Conservation (phyloP, 139 green algal genomes). For the Chlorella sp. region DNA sequence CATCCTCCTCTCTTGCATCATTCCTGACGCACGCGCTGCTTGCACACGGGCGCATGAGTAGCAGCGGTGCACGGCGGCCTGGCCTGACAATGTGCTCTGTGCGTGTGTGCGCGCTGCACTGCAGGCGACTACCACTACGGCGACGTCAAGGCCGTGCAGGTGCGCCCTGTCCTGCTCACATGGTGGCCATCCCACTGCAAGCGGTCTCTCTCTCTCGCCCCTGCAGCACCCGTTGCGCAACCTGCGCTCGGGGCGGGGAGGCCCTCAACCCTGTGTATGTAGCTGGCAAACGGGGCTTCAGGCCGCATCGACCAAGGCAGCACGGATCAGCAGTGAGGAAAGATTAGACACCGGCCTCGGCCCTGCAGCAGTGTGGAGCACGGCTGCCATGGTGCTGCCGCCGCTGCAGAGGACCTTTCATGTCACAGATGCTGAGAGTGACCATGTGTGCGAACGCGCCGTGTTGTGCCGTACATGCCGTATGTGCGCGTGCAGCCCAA, state of each 20-base stretch:
- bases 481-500: no score
- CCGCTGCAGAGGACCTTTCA: no score
- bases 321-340: no score
- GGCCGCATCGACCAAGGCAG: neutral
- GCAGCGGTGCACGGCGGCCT: neutral
- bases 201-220: no score
- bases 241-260: neutral
- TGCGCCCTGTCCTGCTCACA: no score
- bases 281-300: neutral
- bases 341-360: no score
- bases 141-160: slow-evolving; percentile 34
- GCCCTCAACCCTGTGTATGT: neutral
- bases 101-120: neutral
- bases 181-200: no score
- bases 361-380: no score
- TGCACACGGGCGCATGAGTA: neutral
- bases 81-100: neutral
- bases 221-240: neutral
- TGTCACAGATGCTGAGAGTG: no score
- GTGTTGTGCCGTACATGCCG: no score
- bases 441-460: no score
- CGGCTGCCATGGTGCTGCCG: no score
- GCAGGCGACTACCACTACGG: slow-evolving; percentile 46
- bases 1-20: neutral
- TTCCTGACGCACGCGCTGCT: neutral